phyloP scores from a whole-genome alignment of 768 basidiomycete species.

The Lactarius psammicola region DNA sequence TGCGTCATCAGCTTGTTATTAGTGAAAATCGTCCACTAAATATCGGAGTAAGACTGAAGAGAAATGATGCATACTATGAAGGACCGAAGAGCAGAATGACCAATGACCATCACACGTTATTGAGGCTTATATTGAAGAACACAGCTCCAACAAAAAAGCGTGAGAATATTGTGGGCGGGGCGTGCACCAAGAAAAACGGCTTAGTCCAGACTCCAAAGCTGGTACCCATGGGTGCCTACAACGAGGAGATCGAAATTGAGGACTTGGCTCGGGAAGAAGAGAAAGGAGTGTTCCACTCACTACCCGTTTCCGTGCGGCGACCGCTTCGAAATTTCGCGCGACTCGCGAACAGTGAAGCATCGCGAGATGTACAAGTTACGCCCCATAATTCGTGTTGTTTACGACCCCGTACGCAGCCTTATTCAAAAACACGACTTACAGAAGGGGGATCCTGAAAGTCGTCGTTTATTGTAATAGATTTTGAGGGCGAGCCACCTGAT shows the following conservation, averaged over 20 bases:
- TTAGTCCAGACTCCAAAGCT: too few species aligned
- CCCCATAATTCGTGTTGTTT: slow-evolving; percentile 87
- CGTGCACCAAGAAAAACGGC: too few species aligned
- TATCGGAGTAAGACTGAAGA: too few species aligned
- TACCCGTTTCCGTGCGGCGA: slow-evolving; percentile 98
- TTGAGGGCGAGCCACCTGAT: slow-evolving; percentile 69
- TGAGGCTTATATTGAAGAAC: too few species aligned
- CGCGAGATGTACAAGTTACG: slow-evolving; percentile 95
- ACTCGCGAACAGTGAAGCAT: slow-evolving; percentile 85
- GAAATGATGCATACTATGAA: too few species aligned
- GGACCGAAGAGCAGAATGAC: too few species aligned
- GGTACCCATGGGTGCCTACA: slow-evolving; percentile 70
- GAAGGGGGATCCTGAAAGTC: not conserved
- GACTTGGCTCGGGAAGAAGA: slow-evolving; percentile 90
- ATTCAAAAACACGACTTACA: not conserved
- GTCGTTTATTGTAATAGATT: slow-evolving; percentile 57
- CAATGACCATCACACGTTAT: too few species aligned
- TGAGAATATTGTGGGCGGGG: too few species aligned
- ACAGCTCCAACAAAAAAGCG: too few species aligned
- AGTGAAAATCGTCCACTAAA: too few species aligned
- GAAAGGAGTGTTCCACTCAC: slow-evolving; percentile 82
- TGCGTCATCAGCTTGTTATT: too few species aligned
- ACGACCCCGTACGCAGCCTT: slow-evolving; percentile 75
- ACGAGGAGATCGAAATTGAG: slow-evolving; percentile 97
- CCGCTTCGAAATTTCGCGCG: slow-evolving; percentile 89